Evolutionary conservation across 2,329 filamentous ascomycete species (phyloP), one percentile per base, ranked within the genome.

Genomic region (Talaromyces piceae): DNA sequence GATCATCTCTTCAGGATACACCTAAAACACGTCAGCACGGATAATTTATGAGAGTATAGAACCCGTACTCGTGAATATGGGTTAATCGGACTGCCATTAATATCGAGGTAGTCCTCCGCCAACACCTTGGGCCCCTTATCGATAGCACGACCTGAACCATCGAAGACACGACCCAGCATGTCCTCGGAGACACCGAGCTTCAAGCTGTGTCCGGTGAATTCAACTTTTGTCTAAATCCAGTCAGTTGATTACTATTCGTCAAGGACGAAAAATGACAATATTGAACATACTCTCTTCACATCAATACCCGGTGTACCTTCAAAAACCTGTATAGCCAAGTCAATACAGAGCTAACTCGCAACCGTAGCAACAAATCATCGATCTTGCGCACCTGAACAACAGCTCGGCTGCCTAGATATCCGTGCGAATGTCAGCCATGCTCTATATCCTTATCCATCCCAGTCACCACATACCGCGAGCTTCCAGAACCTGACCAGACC

Each of bases 1-100:
- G 65, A 98, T 97, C 91, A 98, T 98, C 76, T 98, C 94, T 77
- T 98, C 93, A 65, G 93, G 93, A 69, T 98, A 98, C 61, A 95
- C 88, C 89, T 94, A 58, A 22, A 31, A 28, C 27, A 41, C 18
- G 49, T 54, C 31, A 43, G 25, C 12, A 13, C 23, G 16, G 11
- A 28, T n/a, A 26, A 7, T 26, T 45, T 25, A 31, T 49, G n/a
- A 33, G 22, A 9, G 4, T 33, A 28, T 20, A 8, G 41, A 41
- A 47, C 47, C 30, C 82, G 63, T 80, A 94, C 91, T 78, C 93
- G 84, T 55, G 91, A 91, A 77, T 93, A 97, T 56, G 93, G 93
- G 77, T 98, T 98, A 76, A 98, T 98, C 54, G 93, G 91, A 72
- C 85, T 93, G 68, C 93, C 93, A 78, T 98, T 98, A 77, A 98